Evolutionary conservation across 805 yeast genomes (phyloP), one percentile per base, ranked within the genome.

Genomic region (Candida maesae): DNA sequence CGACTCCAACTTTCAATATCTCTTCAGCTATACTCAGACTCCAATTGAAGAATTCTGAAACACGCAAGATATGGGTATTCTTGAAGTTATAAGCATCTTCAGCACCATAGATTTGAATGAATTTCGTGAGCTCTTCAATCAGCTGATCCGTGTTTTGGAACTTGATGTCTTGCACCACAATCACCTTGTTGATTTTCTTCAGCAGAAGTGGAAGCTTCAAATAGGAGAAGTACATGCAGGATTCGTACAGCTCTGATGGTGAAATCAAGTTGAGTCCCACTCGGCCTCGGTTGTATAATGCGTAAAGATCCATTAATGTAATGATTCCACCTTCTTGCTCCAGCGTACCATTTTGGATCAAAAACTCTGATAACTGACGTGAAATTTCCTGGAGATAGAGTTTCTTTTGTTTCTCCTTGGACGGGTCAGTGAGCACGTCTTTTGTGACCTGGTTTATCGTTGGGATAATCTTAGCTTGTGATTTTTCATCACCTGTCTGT

Each of bases 361-460:
- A 65, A 59, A 78, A 89, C 51, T 85, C 95, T 30, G 87, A 80
- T 3, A 91, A 57, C 53, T 87, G 90, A 39, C 95, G 71, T 0
- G 96, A 76, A 14, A 88, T 64, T 53, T 88, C 96, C 44, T 78
- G 77, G 21, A 74, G 63, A 45, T 73, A 76, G n/a, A 71, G 51
- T 16, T 63, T 50, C 48, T 74, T 52, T 39, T 68, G 61, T 36
- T 58, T 19, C 48, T 62, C 33, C 50, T 49, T 28, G 54, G 53
- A 18, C 14, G 49, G 45, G 21, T 43, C 48, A 24, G 36, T 42
- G 8, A 44, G 33, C 9, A 42, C 42, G 10, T 42, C 45, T 15
- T 47, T 47, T 4, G 50, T 49, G 2, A 45, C 41, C 11, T 43
- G 48, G 21, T 47, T 47, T 13, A 54, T 50, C 3, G 48, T 44